Evolutionary conservation across 192 early-diverging fungal genomes (phyloP).

Genomic region (Coemansia sp.): DNA sequence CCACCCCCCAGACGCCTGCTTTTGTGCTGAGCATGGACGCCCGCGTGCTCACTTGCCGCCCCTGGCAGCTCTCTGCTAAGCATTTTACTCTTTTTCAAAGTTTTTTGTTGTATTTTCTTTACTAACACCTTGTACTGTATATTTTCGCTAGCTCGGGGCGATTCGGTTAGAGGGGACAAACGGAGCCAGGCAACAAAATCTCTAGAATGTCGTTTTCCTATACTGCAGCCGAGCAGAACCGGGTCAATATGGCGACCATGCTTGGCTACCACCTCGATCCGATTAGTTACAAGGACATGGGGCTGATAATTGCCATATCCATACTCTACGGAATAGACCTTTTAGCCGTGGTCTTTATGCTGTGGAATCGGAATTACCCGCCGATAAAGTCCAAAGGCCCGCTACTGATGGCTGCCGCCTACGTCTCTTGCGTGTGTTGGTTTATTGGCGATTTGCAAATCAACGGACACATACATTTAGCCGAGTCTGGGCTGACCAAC

Average conservation of each 20-base stretch:
- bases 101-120: background rate
- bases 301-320: slow-evolving; percentile 22
- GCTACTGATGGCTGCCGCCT: slow-evolving; percentile 25
- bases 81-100: too few relatives aligned
- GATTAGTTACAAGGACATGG: slow-evolving; percentile 26
- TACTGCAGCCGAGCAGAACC: slow-evolving; percentile 27
- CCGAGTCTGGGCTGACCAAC: slow-evolving; percentile 9
- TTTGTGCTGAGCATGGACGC: too few relatives aligned
- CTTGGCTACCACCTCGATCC: slow-evolving; percentile 37
- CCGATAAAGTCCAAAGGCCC: slow-evolving; percentile 46
- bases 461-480: slow-evolving; percentile 43
- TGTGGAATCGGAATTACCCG: slow-evolving; percentile 38
- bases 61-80: too few relatives aligned
- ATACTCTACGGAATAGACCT: slow-evolving; percentile 33
- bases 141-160: background rate
- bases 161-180: too few relatives aligned
- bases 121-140: background rate
- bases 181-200: too few relatives aligned
- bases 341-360: slow-evolving; percentile 26
- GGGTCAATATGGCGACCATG: slow-evolving; percentile 12
- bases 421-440: slow-evolving; percentile 32
- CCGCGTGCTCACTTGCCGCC: too few relatives aligned
- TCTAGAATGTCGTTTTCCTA: slow-evolving; percentile 28
- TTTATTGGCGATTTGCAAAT: slow-evolving; percentile 47
- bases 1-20: too few relatives aligned